Evolutionary conservation across 495 filamentous ascomycete genomes (phyloP), one percentile per base, ranked within the genome.

Genomic region (Amniculicola lignicola): DNA sequence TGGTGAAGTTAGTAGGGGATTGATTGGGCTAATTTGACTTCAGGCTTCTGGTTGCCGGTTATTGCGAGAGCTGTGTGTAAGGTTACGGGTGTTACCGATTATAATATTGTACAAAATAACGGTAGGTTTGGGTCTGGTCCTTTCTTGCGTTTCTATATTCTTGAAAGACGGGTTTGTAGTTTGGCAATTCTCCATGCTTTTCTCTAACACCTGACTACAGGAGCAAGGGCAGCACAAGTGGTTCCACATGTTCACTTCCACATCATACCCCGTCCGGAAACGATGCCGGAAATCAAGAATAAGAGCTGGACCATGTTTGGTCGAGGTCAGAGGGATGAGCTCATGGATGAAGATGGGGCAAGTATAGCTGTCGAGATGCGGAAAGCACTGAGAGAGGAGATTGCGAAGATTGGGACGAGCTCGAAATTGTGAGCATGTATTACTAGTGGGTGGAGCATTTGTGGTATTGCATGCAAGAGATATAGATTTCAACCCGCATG

Each of bases 91-190:
- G 80, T 89, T 25, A 77, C 74, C 15, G 88, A 90, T 70, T 92
- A 87, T 84, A 97, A 97, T 70, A 79, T 96, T 18, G 87, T 95
- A 55, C 90, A 95, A 74, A 97, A 97, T 71, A 97, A 96, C 70
- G 91, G 83, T 85, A 72, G 29, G 71, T 70, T 33, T 70, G 31
- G 15, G 39, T 37, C 31, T 21, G 19, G 19, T n/a, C 2, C 43
- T 31, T 41, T 5, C 11, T 22, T 22, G 15, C 21, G n/a, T 41
- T 49, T 48, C 14, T 35, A 25, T 25, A 36, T 33, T 21, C 6
- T 22, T 31, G n/a, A n/a, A 35, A 4, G 2, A 2, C 10, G 7
- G n/a, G n/a, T n/a, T n/a, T n/a, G n/a, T n/a, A n/a, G n/a, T n/a
- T n/a, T n/a, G n/a, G n/a, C n/a, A n/a, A n/a, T n/a, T n/a, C n/a